Evolutionary conservation across 352 stramenopile species (phyloP), one percentile per base, ranked within the genome.

Genomic region (Globisporangium carolinianum): DNA sequence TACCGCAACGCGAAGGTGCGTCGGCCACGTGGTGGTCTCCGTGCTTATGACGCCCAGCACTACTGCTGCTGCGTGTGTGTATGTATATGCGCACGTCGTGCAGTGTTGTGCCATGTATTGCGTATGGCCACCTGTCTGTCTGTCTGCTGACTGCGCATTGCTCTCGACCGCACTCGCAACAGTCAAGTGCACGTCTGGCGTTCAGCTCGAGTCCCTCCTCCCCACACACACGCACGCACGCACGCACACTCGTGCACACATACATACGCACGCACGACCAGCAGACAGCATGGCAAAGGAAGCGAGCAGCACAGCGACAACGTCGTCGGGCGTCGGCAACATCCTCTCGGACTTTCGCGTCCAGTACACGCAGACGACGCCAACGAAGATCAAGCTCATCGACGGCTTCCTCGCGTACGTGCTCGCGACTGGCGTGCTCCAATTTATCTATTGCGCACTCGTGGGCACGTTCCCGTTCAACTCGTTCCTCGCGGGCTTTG

Each of bases 401-500:
- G 88, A 97, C 69, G 81, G 84, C 53, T 97, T 96, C 66, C 82
- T 97, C 17, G 84, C 77, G 57, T 97, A 96, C 69, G 83, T 95
- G 54, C 66, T 96, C 57, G 73, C 76, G 35, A 96, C 88, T 54
- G 88, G 87, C 55, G 75, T 93, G 53, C 82, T 94, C 57, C 87
- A 97, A 78, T 95, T 96, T 81, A 75, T 95, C 67, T 97, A 97
- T 83, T 96, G 87, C 72, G 53, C 76, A 58, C 69, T 96, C 49
- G 87, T 97, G 12, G 88, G 88, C 55, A 95, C 72, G 39, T 97
- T 96, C 72, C 88, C 88, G 32, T 97, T 97, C 75, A 97, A 97
- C 71, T 97, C 88, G 64, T 97, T 97, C 68, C 73, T 97, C 42
- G 87, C 88, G 15, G 87, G 87, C 59, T 95, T 97, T 56, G 79